Evolutionary conservation across 2,329 filamentous ascomycete species (phyloP).

Genomic region (Fusarium sacchari): DNA sequence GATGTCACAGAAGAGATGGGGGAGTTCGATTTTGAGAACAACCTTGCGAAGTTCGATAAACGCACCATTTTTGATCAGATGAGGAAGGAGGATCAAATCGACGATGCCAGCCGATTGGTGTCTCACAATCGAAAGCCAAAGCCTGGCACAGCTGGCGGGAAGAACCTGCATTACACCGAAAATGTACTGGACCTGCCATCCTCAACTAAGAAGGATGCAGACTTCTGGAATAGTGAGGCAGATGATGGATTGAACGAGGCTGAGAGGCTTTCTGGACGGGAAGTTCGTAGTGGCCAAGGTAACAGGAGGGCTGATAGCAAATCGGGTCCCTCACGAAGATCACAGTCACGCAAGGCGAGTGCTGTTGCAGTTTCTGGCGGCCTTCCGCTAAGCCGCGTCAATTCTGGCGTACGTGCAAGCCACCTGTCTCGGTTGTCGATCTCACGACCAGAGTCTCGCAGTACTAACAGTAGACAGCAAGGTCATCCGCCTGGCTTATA

Average conservation of each 20-base stretch:
- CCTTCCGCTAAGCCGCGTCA: conserved; percentile 58
- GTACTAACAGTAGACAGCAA: conserved; percentile 51
- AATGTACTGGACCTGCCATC: conserved; percentile 80
- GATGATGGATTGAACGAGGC: conserved; percentile 65
- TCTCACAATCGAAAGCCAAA: conserved; percentile 81
- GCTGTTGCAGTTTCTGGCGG: conserved; percentile 49
- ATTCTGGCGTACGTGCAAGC: conserved; percentile 55
- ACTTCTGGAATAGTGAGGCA: conserved; percentile 80
- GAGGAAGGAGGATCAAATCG: conserved; percentile 84
- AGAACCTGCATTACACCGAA: conserved; percentile 91
- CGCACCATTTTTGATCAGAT: conserved; percentile 91
- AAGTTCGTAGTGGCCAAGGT: conserved; percentile 61
- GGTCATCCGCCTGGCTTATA: conserved; percentile 60
- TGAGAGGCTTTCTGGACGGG: conserved; percentile 60
- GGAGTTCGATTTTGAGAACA: conserved; percentile 92
- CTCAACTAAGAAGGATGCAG: conserved; percentile 54
- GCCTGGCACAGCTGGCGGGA: conserved; percentile 79
- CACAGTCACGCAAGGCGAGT: conserved; percentile 68
- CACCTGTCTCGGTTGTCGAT: conserved; percentile 46
- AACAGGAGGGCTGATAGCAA: conserved; percentile 64
- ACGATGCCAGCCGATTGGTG: conserved; percentile 91
- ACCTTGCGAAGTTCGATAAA: conserved; percentile 95
- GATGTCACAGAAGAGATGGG: conserved; percentile 95
- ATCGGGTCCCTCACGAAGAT: conserved; percentile 58
- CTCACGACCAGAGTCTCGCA: conserved; percentile 45